Evolutionary conservation across 2,329 filamentous ascomycete species (phyloP), one percentile per base, ranked within the genome.

Genomic region (Leptographium galeiforme): DNA sequence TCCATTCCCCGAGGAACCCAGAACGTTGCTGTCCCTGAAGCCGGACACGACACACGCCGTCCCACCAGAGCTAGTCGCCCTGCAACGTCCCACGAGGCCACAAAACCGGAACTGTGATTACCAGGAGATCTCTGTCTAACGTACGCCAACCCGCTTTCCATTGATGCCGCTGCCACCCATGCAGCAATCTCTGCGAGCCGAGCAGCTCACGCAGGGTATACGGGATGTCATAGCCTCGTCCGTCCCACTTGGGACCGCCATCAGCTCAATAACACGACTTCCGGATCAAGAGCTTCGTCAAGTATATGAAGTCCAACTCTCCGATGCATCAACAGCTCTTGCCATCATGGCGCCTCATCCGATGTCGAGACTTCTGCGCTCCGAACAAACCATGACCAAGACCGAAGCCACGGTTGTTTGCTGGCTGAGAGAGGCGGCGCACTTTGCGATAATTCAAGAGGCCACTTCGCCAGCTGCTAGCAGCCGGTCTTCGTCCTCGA

Each of bases 331-430:
- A 16, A 63, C 59, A 11, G 59, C 77, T 30, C 56, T 71, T 33
- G 64, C 78, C 43, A 67, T 70, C 39, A 59, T 75, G 5, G 63
- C 72, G n/a, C 72, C 72, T 8, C 63, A 67, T 39, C 58, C 66
- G n/a, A 66, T 69, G 55, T 62, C 70, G 50, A 68, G 70, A 52
- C 63, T 76, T 33, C 64, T 79, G 36, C 70, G 75, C 34, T 72
- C 65, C 49, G 76, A 79, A 60, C 68, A 69, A 48, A 67, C 62
- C 39, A 67, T 71, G 44, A 63, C 73, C 49, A 61, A 64, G 30
- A 70, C 73, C 25, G 75, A 78, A 58, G 70, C 70, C 11, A 61
- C 66, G 10, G 58, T 75, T 2, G 59, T 78, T 40, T 64, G 62
- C 52, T 79, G 74, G 74, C 63, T 77, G 19, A 63, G 65, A 40